phyloP scores from a whole-genome alignment of 2,329 filamentous ascomycete genomes.

The Helminthosporium solani region DNA sequence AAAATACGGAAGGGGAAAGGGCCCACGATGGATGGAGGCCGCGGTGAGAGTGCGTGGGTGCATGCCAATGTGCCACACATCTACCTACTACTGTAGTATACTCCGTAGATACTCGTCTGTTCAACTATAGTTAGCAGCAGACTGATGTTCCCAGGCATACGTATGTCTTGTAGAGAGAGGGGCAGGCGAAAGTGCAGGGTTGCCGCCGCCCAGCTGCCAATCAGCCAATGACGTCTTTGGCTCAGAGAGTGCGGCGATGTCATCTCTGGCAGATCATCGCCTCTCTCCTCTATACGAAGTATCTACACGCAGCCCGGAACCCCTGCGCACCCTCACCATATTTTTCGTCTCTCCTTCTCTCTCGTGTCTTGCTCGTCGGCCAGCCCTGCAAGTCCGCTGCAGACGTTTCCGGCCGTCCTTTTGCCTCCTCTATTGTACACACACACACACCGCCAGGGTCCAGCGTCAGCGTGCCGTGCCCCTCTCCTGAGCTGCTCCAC shows the following conservation, averaged over 20 bases:
- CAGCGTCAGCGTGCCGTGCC: constrained; percentile 3
- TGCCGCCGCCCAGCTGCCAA: background rate
- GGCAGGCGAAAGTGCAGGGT: no score
- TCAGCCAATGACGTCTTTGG: background rate
- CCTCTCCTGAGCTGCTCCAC: constrained; percentile 16
- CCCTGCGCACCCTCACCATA: constrained; percentile 6
- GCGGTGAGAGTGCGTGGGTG: no score
- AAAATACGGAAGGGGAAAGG: no score
- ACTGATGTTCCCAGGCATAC: background rate
- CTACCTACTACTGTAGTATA: no score
- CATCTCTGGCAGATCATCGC: background rate
- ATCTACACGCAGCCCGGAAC: background rate
- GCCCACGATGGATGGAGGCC: no score
- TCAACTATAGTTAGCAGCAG: no score
- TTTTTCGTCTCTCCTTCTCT: background rate
- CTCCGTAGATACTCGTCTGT: no score
- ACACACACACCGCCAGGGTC: constrained; percentile 1
- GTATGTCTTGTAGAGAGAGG: constrained; percentile 1
- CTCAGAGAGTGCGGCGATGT: constrained; percentile 1
- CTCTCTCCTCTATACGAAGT: background rate
- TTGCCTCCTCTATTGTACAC: constrained; percentile 1
- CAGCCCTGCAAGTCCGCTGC: background rate
- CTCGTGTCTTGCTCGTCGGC: background rate
- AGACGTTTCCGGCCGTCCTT: background rate
- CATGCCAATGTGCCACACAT: no score